Evolutionary conservation across 2,329 filamentous ascomycete genomes (phyloP).

Genomic region (Diaporthe aspalathi): DNA sequence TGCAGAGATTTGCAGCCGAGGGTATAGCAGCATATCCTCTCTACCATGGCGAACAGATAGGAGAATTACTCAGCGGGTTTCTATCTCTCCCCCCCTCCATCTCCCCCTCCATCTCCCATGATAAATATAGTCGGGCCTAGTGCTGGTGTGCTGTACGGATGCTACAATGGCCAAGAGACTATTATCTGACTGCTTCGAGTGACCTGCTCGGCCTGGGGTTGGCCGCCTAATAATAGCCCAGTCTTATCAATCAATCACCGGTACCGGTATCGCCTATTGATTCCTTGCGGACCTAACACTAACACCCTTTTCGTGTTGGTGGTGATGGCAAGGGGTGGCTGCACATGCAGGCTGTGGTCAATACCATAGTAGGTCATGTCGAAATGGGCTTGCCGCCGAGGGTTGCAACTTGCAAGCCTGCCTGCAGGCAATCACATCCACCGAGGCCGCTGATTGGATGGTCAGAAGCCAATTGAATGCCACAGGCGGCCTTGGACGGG

Average conservation of each 20-base stretch:
- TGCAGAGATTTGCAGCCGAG: too few relatives aligned
- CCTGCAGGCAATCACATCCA: conserved; percentile 37
- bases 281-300: too few relatives aligned
- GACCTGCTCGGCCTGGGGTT: background rate
- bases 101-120: too few relatives aligned
- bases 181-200: conserved; percentile 12
- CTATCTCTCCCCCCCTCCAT: too few relatives aligned
- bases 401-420: conserved; percentile 19
- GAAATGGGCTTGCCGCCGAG: conserved; percentile 30
- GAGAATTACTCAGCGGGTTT: too few relatives aligned
- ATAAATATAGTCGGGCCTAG: conserved; percentile 9
- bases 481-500: background rate
- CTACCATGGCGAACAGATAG: background rate
- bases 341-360: too few relatives aligned
- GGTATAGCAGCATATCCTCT: too few relatives aligned
- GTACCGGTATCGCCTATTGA: too few relatives aligned
- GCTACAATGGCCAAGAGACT: conserved; percentile 20
- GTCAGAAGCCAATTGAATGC: conserved; percentile 19
- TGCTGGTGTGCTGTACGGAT: conserved; percentile 2
- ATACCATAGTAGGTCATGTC: background rate
- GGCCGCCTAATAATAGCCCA: conserved; percentile 14
- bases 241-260: too few relatives aligned
- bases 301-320: too few relatives aligned
- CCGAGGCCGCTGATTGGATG: conserved; percentile 35
- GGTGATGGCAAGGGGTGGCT: too few relatives aligned